phyloP scores from a whole-genome alignment of 768 basidiomycete species.

The Brasilioporus rufonigricans region DNA sequence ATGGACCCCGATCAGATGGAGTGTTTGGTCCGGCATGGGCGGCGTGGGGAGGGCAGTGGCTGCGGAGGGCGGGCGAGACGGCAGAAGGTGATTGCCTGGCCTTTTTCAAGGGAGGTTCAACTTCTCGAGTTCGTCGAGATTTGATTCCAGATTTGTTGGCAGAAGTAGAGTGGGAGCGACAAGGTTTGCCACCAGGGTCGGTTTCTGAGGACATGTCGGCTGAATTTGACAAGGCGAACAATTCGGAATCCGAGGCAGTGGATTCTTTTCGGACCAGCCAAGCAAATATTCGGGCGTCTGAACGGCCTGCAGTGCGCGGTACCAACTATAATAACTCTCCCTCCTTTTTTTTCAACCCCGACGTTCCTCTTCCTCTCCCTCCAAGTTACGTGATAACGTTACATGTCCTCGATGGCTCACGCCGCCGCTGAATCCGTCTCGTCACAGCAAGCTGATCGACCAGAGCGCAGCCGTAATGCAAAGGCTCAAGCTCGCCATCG shows the following conservation, averaged over 20 bases:
- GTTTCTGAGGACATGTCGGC: conserved; percentile 32
- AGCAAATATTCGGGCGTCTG: conserved; percentile 26
- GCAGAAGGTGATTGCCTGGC: conserved; percentile 20
- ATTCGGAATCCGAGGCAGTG: conserved; percentile 45
- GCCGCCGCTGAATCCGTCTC: conserved; percentile 44
- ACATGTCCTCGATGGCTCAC: conserved; percentile 58
- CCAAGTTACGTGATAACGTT: conserved; percentile 42
- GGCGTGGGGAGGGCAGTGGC: neutral
- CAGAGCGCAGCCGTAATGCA: conserved; percentile 84
- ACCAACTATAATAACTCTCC: conserved; percentile 36
- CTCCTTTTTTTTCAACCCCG: conserved; percentile 45
- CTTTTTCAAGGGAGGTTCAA: conserved; percentile 5
- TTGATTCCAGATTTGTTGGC: conserved; percentile 30
- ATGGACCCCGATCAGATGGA: conserved; percentile 1
- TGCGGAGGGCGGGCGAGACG: conserved; percentile 2
- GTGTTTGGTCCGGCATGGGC: too few relatives aligned
- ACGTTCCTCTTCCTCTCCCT: conserved; percentile 40
- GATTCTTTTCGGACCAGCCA: conserved; percentile 25
- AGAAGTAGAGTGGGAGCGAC: conserved; percentile 20
- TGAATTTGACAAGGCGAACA: conserved; percentile 43
- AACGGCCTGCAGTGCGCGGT: conserved; percentile 9
- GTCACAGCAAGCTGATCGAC: conserved; percentile 52
- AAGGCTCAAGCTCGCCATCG: conserved; percentile 88
- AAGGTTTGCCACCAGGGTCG: conserved; percentile 38
- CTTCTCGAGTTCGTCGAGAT: conserved; percentile 30